phyloP scores from a whole-genome alignment of 805 yeast genomes.

The Debaryomyces tyrocola region DNA sequence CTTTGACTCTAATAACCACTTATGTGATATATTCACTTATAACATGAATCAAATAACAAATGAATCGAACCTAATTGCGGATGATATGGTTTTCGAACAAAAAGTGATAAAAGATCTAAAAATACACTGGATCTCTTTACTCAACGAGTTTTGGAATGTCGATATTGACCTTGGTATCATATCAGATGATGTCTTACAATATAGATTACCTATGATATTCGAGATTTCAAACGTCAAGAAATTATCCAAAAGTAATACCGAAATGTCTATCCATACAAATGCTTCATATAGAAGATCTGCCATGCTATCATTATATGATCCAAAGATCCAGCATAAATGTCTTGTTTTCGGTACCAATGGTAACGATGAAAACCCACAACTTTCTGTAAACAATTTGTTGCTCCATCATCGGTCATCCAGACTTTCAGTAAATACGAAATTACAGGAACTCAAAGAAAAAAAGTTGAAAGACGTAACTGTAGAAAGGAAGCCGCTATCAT shows the following conservation, averaged over 20 bases:
- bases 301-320: constrained; percentile 45
- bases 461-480: constrained; percentile 1
- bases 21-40: constrained; percentile 48
- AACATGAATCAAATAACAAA: constrained; percentile 41
- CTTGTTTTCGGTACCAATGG: constrained; percentile 22
- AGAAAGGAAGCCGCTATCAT: constrained; percentile 8
- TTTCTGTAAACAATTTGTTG: constrained; percentile 36
- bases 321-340: constrained; percentile 34
- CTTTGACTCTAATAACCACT: constrained; percentile 37
- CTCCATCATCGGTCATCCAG: constrained; percentile 40
- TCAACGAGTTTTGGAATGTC: constrained; percentile 32
- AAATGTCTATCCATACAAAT: constrained; percentile 40
- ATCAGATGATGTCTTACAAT: constrained; percentile 8
- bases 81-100: constrained; percentile 30
- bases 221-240: constrained; percentile 21
- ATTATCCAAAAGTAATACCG: constrained; percentile 33
- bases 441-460: constrained; percentile 21
- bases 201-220: constrained; percentile 24
- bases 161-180: constrained; percentile 18
- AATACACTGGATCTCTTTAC: constrained; percentile 37
- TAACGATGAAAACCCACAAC: constrained; percentile 36
- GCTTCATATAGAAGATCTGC: constrained; percentile 46
- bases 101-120: constrained; percentile 41
- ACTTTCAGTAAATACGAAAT: constrained; percentile 27
- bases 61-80: constrained; percentile 27